Evolutionary conservation across 2,329 filamentous ascomycete species (phyloP), one percentile per base, ranked within the genome.

Genomic region (Didymellaceae sp.): DNA sequence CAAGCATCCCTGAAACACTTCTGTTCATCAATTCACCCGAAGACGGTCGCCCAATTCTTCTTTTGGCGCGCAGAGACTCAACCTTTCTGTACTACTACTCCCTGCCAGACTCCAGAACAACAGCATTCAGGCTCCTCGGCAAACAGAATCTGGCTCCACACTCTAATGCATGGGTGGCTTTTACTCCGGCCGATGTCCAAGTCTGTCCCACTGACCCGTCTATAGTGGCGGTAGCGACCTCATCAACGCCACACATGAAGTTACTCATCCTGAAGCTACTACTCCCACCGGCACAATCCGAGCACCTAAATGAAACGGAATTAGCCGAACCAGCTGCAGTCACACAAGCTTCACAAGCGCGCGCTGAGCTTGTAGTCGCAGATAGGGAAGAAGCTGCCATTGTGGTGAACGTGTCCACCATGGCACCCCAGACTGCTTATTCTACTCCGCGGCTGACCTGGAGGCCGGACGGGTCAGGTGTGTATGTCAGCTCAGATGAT

Each of bases 401-500:
- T n/a, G 62, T 79, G 24, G 77, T 86, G 11, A 82, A 85, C 50
- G 76, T 80, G 26, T 84, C 77, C 37, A 85, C 84, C 0, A 75
- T 85, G 59, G 81, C 85, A 16, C 82, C 84, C n/a, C 84, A 87
- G 64, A 86, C 84, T 20, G 75, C 79, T 0, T 87, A 86, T 65
- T 85, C 82, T 17, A 87, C 83, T 5, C 84, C 84, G 6, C 79
- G 82, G 42, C 73, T 86, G 6, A 78, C 77, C 5, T 87, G 85
- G 85, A 72, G 85, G 20, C 83, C 84, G 1, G 79, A 85, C 63
- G 84, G 83, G 1, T 80, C 76, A 32, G 85, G 85, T 0, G 71
- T 87, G 0, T 87, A 82, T 78, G 82, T 87, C 10, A 87, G 85
- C 70, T 82, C 82, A 3, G 85, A 87, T 59, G 85, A 87, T 64